These are phyloP conservation scores for Fusarium scirpi DNA, from an alignment of 2,329 filamentous ascomycete genomes.

Conservation along the genomic window DNA sequence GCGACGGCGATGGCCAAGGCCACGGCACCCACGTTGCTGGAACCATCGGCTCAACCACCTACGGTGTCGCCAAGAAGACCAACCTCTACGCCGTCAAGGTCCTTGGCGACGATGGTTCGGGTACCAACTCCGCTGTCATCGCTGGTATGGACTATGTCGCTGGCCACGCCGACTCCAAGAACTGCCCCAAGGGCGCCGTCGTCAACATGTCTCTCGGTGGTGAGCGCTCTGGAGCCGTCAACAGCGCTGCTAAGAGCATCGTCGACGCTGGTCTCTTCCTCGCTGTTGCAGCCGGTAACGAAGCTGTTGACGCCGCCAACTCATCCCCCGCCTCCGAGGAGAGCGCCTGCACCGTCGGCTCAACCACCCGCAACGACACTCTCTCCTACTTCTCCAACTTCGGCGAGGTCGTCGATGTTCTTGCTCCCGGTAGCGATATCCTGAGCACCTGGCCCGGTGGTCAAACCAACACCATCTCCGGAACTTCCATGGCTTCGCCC, in stretches of 20 bases:
- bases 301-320: conserved; percentile 56
- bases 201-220: conserved; percentile 70
- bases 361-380: conserved; percentile 56
- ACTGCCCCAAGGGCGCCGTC: conserved; percentile 60
- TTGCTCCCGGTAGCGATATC: conserved; percentile 62
- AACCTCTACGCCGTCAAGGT: conserved; percentile 61
- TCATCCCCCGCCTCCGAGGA: conserved; percentile 63
- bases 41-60: conserved; percentile 51
- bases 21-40: conserved; percentile 58
- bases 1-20: conserved; percentile 51
- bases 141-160: conserved; percentile 60
- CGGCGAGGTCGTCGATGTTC: conserved; percentile 62
- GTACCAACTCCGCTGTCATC: conserved; percentile 56
- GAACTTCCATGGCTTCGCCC: conserved; percentile 60
- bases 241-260: conserved; percentile 62
- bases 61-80: conserved; percentile 58
- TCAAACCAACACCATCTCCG: conserved; percentile 56
- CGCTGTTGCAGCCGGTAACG: conserved; percentile 68
- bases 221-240: conserved; percentile 58
- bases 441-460: conserved; percentile 62
- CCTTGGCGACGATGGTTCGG: conserved; percentile 52
- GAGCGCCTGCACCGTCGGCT: conserved; percentile 65
- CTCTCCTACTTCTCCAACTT: conserved; percentile 65
- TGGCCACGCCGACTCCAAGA: conserved; percentile 51
- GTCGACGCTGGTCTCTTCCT: conserved; percentile 63